These are phyloP conservation scores for Chloropicon primus DNA, from an alignment of 139 green algal genomes.

Conservation along the genomic window DNA sequence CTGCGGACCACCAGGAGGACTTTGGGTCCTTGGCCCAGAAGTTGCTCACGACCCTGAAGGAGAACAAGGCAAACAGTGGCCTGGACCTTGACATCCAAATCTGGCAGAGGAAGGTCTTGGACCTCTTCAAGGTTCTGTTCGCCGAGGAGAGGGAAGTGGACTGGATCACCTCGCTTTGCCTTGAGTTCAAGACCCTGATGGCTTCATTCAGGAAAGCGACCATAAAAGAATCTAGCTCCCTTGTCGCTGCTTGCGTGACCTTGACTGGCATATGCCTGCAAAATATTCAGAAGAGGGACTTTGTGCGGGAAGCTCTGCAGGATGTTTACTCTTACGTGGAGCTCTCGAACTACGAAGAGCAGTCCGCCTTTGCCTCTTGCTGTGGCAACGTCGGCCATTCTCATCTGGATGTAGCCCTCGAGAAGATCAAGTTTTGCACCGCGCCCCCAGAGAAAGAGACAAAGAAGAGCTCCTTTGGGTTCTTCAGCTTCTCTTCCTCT, in stretches of 20 bases:
- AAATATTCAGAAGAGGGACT: background rate
- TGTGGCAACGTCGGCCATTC: background rate
- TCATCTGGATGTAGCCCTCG: background rate
- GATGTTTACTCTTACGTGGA: background rate
- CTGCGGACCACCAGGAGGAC: background rate
- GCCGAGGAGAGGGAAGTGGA: background rate
- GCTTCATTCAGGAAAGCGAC: background rate
- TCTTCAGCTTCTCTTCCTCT: background rate
- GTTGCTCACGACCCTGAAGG: background rate
- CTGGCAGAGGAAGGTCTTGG: background rate
- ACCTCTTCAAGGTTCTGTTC: background rate
- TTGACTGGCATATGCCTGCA: background rate
- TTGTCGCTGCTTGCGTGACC: background rate
- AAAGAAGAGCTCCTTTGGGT: slow-evolving; percentile 1
- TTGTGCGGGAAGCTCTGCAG: background rate
- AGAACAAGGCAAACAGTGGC: background rate
- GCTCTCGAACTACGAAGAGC: background rate
- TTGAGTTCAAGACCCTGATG: background rate
- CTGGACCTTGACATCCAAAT: background rate
- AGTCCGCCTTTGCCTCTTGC: background rate
- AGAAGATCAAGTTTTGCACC: background rate
- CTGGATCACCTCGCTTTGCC: background rate
- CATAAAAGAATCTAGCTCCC: background rate
- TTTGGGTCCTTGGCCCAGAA: background rate
- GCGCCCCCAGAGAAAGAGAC: background rate